These are phyloP conservation scores for Adansonia gregorii DNA, from an alignment of 441 rosid genomes.

Conservation along the genomic window DNA sequence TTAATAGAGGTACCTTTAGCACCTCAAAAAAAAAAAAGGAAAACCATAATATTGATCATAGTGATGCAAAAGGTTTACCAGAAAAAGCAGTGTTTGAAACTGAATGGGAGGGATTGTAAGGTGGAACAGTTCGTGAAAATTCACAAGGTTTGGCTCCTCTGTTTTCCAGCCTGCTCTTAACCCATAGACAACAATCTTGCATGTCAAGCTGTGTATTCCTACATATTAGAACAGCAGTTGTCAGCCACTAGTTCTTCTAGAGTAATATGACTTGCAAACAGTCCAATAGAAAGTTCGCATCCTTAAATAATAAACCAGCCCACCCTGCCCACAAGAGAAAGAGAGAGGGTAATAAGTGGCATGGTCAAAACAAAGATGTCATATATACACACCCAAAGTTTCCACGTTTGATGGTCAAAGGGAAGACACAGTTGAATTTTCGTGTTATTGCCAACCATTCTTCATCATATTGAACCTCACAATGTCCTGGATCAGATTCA, in stretches of 20 bases:
- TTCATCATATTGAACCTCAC: constrained; percentile 77
- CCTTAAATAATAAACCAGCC: not conserved
- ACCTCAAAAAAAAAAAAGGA: not conserved
- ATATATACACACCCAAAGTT: constrained; percentile 57
- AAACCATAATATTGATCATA: not conserved
- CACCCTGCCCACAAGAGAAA: not conserved
- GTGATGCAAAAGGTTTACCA: constrained; percentile 36
- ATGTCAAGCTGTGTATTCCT: constrained; percentile 54
- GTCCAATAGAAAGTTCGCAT: not conserved
- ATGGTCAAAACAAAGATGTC: constrained; percentile 21
- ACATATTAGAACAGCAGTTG: constrained; percentile 24
- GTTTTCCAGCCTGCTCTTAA: constrained; percentile 60
- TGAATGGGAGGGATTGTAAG: constrained; percentile 54
- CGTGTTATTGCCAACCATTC: constrained; percentile 84
- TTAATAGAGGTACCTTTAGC: not conserved
- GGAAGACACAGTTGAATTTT: constrained; percentile 67
- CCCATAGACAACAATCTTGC: constrained; percentile 68
- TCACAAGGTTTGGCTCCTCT: constrained; percentile 71
- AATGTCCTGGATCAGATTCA: constrained; percentile 79
- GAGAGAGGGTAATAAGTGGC: not conserved
- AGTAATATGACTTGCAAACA: not conserved
- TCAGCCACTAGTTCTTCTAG: constrained; percentile 3
- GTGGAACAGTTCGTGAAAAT: constrained; percentile 65
- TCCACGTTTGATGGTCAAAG: constrained; percentile 51
- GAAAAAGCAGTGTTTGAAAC: constrained; percentile 37